Evolutionary conservation across 441 rosid species (phyloP), one percentile per base, ranked within the genome.

Genomic region (Isatis lusitanica): DNA sequence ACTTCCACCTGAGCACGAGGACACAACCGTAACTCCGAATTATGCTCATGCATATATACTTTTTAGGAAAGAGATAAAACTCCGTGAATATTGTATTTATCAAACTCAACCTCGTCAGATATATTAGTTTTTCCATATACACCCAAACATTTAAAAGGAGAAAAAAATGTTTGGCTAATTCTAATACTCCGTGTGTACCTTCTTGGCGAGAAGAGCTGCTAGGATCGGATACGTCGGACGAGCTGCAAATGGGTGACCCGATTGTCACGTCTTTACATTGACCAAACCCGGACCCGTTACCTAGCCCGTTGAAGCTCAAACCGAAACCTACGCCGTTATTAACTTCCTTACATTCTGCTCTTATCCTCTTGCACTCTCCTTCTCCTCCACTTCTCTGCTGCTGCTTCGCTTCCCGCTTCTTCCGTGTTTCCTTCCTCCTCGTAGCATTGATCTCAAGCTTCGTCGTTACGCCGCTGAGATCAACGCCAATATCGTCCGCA

Each of bases 371-470:
- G 77, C 80, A 55, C 9, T 63, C 79, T 48, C 62, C 71, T 62
- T 71, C 77, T 48, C 33, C 81, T 1, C 18, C 69, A 5, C 67
- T 67, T 61, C 61, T 81, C 70, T 58, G 77, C 65, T 71, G 76
- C 60, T 74, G 79, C 78, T 79, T 85, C 75, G 66, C 77, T 50
- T 76, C 85, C 50, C 81, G 78, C 74, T 83, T 81, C 82, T 44
- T 85, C 85, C 56, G 78, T 6, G 83, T 84, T 53, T 80, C 85
- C 7, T 79, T 82, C 50, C 83, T 81, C 71, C 82, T 66, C 55
- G 63, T 51, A 67, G 73, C 83, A 35, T 78, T 84, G 47, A 70
- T 64, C 80, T 79, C 86, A 2, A 80, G 70, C 47, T 78, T 81
- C 52, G 13, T 64, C 75, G 35, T 63, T 33, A 35, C 60, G 44